Evolutionary conservation across 1,284 basidiomycete genomes (phyloP).

Genomic region (Neolentinus lepideus): DNA sequence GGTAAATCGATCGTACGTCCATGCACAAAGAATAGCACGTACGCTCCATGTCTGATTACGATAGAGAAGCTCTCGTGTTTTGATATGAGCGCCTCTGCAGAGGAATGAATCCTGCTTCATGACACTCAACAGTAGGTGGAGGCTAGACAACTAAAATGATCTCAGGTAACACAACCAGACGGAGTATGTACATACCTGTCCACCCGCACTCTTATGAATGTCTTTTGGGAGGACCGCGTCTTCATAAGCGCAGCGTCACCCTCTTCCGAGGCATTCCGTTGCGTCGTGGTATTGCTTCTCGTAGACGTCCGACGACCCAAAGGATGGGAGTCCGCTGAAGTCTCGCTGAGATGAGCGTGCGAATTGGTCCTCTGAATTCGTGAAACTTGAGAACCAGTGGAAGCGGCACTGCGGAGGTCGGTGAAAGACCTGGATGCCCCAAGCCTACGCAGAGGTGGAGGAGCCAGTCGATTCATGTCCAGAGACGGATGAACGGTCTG

Average conservation of each 20-base stretch:
- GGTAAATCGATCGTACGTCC: slow-evolving; percentile 1
- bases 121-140: slow-evolving; percentile 63
- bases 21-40: slow-evolving; percentile 19
- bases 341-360: slow-evolving; percentile 8
- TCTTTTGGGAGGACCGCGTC: slow-evolving; percentile 71
- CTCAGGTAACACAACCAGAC: slow-evolving; percentile 2
- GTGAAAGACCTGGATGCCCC: slow-evolving; percentile 64
- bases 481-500: slow-evolving; percentile 8
- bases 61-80: slow-evolving; percentile 72
- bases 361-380: slow-evolving; percentile 22
- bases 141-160: slow-evolving; percentile 27
- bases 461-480: slow-evolving; percentile 16
- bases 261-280: slow-evolving; percentile 10
- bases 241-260: slow-evolving; percentile 71
- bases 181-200: slow-evolving; percentile 43
- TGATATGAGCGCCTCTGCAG: slow-evolving; percentile 66
- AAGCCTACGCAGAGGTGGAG: slow-evolving; percentile 40
- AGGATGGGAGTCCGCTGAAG: not conserved
- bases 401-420: slow-evolving; percentile 46
- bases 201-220: slow-evolving; percentile 78
- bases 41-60: slow-evolving; percentile 86
- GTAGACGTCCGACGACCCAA: not conserved
- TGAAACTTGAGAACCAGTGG: slow-evolving; percentile 26
- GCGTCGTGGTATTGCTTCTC: slow-evolving; percentile 9
- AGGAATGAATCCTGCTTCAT: slow-evolving; percentile 68